Conservation (phyloP, 441 rosid species). For the Populus hybrid region DNA sequence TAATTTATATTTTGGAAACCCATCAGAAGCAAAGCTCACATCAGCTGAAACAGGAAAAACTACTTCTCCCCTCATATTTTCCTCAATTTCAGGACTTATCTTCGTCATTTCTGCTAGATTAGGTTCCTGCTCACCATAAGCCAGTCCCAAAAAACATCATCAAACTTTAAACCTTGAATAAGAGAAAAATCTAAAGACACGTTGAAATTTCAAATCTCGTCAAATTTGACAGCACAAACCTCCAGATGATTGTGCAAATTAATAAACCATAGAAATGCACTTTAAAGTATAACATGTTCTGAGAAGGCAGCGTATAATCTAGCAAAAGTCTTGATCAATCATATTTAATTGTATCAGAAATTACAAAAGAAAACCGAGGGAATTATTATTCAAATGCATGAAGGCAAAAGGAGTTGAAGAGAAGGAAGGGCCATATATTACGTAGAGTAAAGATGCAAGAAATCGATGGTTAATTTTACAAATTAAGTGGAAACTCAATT, state of each 20-base stretch:
- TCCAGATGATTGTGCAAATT: not conserved
- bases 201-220: not conserved
- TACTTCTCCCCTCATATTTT: conserved; percentile 33
- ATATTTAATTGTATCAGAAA: not conserved
- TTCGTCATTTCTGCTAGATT: conserved; percentile 51
- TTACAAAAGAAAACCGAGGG: not conserved
- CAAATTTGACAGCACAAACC: not conserved
- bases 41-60: conserved; percentile 76
- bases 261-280: not conserved
- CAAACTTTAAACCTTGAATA: conserved; percentile 4
- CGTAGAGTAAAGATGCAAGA: not conserved
- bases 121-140: conserved; percentile 29
- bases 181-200: not conserved
- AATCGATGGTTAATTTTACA: not conserved
- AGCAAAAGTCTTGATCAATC: not conserved
- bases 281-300: too few relatives aligned
- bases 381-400: not conserved
- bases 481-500: not conserved
- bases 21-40: conserved; percentile 79
- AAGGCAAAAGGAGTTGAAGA: not conserved
- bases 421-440: not conserved
- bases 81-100: conserved; percentile 64
- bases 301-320: too few relatives aligned
- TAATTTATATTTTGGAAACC: conserved; percentile 80
- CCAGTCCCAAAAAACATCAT: conserved; percentile 3